phyloP scores from a whole-genome alignment of 331 rosid species.

The Quercus phellos region DNA sequence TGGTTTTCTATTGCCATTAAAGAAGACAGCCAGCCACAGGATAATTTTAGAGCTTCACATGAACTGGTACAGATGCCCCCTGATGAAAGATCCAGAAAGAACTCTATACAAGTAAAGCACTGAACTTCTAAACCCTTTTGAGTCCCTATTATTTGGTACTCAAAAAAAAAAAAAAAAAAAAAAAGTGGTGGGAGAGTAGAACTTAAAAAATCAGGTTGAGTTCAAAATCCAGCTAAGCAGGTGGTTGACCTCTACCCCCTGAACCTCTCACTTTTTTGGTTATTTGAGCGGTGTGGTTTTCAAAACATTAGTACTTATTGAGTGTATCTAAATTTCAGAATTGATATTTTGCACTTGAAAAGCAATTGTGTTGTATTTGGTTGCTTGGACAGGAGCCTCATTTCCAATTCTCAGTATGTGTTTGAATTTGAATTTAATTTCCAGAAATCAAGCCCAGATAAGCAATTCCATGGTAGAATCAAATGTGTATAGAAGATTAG shows the following conservation, averaged over 20 bases:
- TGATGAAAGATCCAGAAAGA: constrained; percentile 37
- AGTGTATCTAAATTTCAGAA: background rate
- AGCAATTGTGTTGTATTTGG: background rate
- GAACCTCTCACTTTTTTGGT: too few relatives aligned
- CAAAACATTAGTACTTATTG: background rate
- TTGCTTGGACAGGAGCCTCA: background rate
- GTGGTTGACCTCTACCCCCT: background rate
- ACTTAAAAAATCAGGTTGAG: constrained; percentile 4
- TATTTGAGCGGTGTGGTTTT: too few relatives aligned
- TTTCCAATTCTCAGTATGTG: background rate
- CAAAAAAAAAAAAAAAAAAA: constrained; percentile 1
- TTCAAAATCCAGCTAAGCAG: background rate
- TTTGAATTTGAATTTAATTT: background rate
- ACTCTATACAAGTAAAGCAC: constrained; percentile 54
- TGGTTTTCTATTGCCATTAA: constrained; percentile 76
- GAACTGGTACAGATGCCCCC: constrained; percentile 30
- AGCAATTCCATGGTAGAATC: background rate
- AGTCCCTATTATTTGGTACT: constrained; percentile 16
- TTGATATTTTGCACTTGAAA: background rate
- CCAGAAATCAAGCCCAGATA: background rate
- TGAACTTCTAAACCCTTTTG: constrained; percentile 5
- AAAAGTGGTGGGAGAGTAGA: constrained; percentile 5
- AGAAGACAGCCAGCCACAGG: constrained; percentile 38
- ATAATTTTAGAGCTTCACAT: constrained; percentile 35
- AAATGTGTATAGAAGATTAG: background rate